A percentile compares a stretch with the other conserved stretches of the same genome.
These are phyloP conservation scores for Geranium brycei DNA, from an alignment of 345 rosid genomes.

Conservation along the genomic window DNA sequence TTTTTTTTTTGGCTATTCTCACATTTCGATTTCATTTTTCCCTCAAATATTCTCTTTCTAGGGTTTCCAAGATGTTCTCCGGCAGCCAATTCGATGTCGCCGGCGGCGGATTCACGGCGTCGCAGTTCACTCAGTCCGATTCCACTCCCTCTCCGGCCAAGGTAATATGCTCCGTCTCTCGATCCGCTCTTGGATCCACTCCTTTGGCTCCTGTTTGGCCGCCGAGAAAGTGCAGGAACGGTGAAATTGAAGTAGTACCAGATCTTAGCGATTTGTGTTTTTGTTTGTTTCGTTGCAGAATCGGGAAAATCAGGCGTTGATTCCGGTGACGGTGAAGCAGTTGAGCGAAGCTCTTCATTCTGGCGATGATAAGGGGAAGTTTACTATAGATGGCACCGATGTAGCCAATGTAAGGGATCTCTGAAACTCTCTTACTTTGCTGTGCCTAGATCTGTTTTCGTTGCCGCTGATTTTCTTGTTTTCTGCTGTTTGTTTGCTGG, in stretches of 20 bases:
- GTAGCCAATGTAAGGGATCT: constrained; percentile 35
- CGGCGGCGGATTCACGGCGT: constrained; percentile 60
- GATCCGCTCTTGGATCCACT: no score
- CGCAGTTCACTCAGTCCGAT: constrained; percentile 54
- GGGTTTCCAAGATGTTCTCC: constrained; percentile 37
- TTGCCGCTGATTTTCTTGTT: neutral
- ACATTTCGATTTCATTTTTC: neutral
- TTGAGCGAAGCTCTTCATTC: constrained; percentile 61
- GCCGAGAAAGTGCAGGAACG: neutral
- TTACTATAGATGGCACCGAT: constrained; percentile 49
- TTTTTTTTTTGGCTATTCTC: no score
- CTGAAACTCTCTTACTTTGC: neutral
- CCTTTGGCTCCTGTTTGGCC: neutral
- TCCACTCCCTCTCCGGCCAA: constrained; percentile 38
- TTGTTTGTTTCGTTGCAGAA: constrained; percentile 18
- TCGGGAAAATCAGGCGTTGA: constrained; percentile 58
- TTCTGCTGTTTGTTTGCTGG: neutral
- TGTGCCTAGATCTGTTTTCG: neutral
- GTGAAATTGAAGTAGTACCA: neutral
- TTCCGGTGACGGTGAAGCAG: constrained; percentile 79
- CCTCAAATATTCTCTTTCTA: neutral
- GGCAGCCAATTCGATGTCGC: constrained; percentile 57
- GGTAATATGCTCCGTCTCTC: constrained; percentile 18
- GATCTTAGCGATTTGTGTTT: neutral
- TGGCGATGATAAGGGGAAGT: constrained; percentile 62